phyloP scores from a whole-genome alignment of 1,284 basidiomycete genomes.

The Schizophyllum commune region DNA sequence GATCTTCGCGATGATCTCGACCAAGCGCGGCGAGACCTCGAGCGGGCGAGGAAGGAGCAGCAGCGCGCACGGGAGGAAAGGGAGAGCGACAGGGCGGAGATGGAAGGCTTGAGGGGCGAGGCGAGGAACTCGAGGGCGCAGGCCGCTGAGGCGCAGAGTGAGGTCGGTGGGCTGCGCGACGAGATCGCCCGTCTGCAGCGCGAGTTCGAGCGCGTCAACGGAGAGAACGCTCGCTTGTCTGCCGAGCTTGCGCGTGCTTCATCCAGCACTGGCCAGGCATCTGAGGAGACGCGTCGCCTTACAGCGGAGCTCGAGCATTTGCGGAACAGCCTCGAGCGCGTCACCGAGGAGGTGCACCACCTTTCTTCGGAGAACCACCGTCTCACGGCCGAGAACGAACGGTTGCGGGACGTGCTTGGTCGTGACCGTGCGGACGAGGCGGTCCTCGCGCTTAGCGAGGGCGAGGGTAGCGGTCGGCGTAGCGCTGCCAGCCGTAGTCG shows the following conservation, averaged over 20 bases:
- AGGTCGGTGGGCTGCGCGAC: background rate
- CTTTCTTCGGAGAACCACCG: background rate
- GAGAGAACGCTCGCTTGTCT: background rate
- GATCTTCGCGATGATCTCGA: background rate
- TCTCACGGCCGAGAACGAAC: background rate
- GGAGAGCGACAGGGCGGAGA: background rate
- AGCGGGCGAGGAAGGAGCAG: background rate
- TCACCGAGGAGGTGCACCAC: background rate
- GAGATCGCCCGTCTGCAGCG: background rate
- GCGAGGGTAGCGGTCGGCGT: background rate
- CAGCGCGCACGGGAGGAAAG: background rate
- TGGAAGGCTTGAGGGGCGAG: background rate
- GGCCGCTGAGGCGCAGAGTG: background rate
- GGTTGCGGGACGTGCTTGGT: background rate
- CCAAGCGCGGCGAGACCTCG: background rate
- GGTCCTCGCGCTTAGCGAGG: background rate
- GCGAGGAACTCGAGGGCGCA: too few relatives aligned
- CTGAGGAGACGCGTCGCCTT: background rate
- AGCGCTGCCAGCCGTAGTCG: background rate
- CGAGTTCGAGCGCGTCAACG: background rate
- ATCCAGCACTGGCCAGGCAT: background rate
- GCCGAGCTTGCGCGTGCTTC: background rate
- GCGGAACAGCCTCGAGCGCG: background rate
- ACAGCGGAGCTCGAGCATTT: background rate
- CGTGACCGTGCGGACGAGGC: background rate